These are phyloP conservation scores for Aspergillus japonicus DNA, from an alignment of 2,329 filamentous ascomycete genomes.

Conservation along the genomic window DNA sequence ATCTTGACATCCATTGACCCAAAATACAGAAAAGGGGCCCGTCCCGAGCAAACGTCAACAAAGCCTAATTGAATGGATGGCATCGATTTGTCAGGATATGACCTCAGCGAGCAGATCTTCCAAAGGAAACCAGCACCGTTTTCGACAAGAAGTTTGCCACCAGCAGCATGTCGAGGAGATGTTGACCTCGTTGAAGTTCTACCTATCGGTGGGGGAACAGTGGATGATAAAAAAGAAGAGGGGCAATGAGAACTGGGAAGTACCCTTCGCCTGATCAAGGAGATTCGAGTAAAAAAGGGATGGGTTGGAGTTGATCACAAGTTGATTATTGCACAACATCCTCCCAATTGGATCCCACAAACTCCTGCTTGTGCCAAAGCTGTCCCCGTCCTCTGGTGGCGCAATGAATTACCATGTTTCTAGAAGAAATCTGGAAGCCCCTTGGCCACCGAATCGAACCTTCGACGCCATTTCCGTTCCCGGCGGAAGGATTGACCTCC, in stretches of 20 bases:
- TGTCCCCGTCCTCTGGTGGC: constrained; percentile 9
- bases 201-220: not conserved
- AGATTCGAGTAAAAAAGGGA: not conserved
- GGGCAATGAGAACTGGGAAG: not conserved
- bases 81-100: not conserved
- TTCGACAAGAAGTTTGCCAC: constrained; percentile 1
- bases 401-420: constrained; percentile 23
- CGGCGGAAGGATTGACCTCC: constrained; percentile 7
- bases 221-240: too few species aligned
- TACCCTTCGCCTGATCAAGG: not conserved
- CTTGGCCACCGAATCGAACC: constrained; percentile 22
- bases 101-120: constrained; percentile 9
- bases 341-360: too few species aligned
- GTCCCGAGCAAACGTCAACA: not conserved
- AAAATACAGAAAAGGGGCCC: not conserved
- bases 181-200: not conserved
- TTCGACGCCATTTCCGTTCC: constrained; percentile 21
- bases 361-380: not conserved
- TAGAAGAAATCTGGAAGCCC: constrained; percentile 38
- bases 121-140: not conserved
- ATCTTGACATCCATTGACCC: not conserved
- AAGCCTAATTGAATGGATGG: not conserved
- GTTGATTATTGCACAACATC: not conserved
- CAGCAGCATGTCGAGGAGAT: not conserved
- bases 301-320: not conserved